These are phyloP conservation scores for Cystobasidium sp. DNA, from an alignment of 1,284 basidiomycete genomes.

Conservation along the genomic window DNA sequence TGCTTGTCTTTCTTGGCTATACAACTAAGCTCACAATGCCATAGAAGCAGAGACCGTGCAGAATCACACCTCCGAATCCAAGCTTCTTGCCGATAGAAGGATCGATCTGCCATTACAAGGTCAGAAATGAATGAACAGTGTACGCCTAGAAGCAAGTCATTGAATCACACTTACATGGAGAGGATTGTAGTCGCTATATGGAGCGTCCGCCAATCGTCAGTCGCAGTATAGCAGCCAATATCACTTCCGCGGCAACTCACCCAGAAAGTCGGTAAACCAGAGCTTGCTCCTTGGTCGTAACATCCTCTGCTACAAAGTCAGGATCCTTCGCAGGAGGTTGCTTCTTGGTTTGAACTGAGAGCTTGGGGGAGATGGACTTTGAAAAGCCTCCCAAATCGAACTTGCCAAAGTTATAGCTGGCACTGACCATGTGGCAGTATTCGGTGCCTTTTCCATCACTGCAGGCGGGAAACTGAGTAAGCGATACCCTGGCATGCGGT, in stretches of 20 bases:
- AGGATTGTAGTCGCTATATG: conserved; percentile 81
- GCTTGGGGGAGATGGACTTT: conserved; percentile 70
- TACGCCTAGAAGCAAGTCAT: not conserved
- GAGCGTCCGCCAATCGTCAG: not conserved
- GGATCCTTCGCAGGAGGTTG: conserved; percentile 66
- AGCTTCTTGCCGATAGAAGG: conserved; percentile 69
- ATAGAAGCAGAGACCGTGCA: conserved; percentile 68
- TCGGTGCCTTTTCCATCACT: conserved; percentile 65
- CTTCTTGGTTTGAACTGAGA: conserved; percentile 67
- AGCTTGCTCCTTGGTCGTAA: conserved; percentile 75
- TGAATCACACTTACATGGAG: conserved; percentile 69
- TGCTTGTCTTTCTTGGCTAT: not conserved
- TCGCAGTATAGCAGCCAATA: not conserved
- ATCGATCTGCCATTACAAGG: conserved; percentile 54
- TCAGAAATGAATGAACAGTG: conserved; percentile 5
- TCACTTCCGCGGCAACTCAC: not conserved
- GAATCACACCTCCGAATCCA: conserved; percentile 77
- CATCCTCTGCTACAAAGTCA: conserved; percentile 70
- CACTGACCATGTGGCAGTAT: conserved; percentile 71
- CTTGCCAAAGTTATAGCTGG: conserved; percentile 64
- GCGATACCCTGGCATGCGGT: not conserved
- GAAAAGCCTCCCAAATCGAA: conserved; percentile 62
- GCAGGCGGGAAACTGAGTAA: not conserved
- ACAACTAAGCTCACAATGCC: conserved; percentile 29
- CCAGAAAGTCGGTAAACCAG: conserved; percentile 69